A percentile compares a stretch with the other conserved stretches of the same genome.
These are phyloP conservation scores for Fusarium lyarnte DNA, from an alignment of 2,329 filamentous ascomycete species.

Conservation along the genomic window DNA sequence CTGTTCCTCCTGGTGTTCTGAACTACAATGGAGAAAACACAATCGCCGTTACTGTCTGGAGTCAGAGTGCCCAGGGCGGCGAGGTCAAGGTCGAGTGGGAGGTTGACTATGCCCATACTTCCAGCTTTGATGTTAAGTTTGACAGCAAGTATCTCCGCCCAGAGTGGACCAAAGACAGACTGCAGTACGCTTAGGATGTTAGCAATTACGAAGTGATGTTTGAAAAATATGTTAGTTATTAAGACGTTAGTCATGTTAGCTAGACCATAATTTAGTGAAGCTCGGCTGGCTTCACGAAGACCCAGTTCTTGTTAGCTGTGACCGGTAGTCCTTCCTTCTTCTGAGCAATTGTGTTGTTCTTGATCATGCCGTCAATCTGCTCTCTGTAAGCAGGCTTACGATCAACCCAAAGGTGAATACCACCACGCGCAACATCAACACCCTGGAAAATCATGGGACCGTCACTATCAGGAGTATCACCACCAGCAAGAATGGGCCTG, in stretches of 20 bases:
- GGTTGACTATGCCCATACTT: slow-evolving; percentile 63
- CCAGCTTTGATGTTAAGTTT: slow-evolving; percentile 61
- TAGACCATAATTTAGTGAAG: slow-evolving; percentile 37
- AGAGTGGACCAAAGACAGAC: slow-evolving; percentile 55
- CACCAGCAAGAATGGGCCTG: slow-evolving; percentile 52
- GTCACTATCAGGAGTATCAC: slow-evolving; percentile 56
- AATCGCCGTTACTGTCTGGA: slow-evolving; percentile 67
- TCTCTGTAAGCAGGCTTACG: slow-evolving; percentile 48
- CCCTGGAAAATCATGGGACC: slow-evolving; percentile 57
- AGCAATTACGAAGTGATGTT: neutral
- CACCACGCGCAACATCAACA: slow-evolving; percentile 53
- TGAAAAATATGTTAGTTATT: neutral
- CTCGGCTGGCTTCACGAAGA: slow-evolving; percentile 52
- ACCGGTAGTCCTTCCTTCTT: slow-evolving; percentile 48
- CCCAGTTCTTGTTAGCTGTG: slow-evolving; percentile 58
- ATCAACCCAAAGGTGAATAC: slow-evolving; percentile 55
- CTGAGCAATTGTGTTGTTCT: slow-evolving; percentile 48
- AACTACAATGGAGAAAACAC: slow-evolving; percentile 68
- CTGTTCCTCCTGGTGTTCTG: slow-evolving; percentile 67
- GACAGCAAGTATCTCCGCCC: slow-evolving; percentile 60
- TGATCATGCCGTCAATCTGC: slow-evolving; percentile 51
- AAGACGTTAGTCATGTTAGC: neutral
- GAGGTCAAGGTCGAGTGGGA: slow-evolving; percentile 60
- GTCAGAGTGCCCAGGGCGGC: slow-evolving; percentile 62
- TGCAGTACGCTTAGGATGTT: slow-evolving; percentile 46